These are phyloP conservation scores for Bassia scoparia DNA, from an alignment of 148 eudicot genomes.

Conservation along the genomic window DNA sequence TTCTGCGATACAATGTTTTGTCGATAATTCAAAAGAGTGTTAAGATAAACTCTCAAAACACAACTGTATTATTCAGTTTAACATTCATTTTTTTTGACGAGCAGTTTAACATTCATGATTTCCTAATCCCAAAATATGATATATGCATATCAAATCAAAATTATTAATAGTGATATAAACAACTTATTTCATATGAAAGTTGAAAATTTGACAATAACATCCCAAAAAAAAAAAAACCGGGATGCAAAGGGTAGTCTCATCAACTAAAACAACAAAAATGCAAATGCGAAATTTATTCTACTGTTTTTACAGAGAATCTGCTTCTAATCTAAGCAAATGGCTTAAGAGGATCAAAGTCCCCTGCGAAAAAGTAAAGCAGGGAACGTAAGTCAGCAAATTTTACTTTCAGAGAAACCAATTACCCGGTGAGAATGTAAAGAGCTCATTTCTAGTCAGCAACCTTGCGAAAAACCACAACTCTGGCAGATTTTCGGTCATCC, in stretches of 20 bases:
- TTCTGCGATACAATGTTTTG: background rate
- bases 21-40: no score
- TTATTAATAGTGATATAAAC: no score
- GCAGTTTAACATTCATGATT: no score
- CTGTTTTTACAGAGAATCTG: no score
- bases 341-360: background rate
- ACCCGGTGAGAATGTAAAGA: slow-evolving; percentile 2
- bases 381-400: no score
- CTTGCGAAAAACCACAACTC: background rate
- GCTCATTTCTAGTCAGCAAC: background rate
- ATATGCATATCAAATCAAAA: no score
- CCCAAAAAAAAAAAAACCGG: background rate
- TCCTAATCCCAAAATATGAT: no score
- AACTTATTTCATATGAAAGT: no score
- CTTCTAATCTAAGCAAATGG: background rate
- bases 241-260: background rate
- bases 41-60: no score
- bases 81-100: no score
- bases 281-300: background rate
- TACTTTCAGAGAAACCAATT: no score
- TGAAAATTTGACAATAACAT: background rate
- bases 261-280: background rate
- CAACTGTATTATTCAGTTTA: no score
- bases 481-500: slow-evolving; percentile 3
- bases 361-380: background rate